A percentile compares a stretch with the other conserved stretches of the same genome.
These are phyloP conservation scores for Parathielavia hyrcaniae DNA, from an alignment of 495 filamentous ascomycete genomes.

Conservation along the genomic window DNA sequence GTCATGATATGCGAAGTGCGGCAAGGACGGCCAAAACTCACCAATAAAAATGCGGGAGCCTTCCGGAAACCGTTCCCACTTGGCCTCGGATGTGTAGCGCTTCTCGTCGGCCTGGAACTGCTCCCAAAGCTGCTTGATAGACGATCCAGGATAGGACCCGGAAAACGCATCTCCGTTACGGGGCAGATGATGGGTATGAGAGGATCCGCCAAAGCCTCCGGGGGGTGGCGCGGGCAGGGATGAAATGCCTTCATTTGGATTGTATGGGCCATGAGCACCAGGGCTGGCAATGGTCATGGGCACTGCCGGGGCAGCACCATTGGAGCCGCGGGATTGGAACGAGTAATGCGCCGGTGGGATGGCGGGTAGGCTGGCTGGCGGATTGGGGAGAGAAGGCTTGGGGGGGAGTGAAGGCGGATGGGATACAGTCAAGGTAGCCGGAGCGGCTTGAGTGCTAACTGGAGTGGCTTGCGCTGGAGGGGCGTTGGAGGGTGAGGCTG, in stretches of 20 bases:
- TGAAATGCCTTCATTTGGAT: conserved; percentile 45
- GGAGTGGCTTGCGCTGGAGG: conserved; percentile 27
- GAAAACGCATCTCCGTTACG: conserved; percentile 6
- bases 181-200: conserved; percentile 42
- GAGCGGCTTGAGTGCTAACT: conserved; percentile 32
- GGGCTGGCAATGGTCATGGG: conserved; percentile 40
- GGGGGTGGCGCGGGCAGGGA: conserved; percentile 56
- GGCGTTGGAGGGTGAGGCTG: conserved; percentile 26
- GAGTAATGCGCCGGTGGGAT: conserved; percentile 32
- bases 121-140: conserved; percentile 64
- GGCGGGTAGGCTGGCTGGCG: conserved; percentile 32
- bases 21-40: conserved; percentile 41
- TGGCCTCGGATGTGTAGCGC: conserved; percentile 30
- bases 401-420: conserved; percentile 48
- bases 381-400: conserved; percentile 40
- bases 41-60: conserved; percentile 88
- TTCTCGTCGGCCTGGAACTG: conserved; percentile 76
- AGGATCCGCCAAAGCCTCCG: conserved; percentile 38
- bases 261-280: conserved; percentile 42
- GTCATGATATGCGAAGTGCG: neutral
- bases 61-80: conserved; percentile 88
- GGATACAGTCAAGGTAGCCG: conserved; percentile 40
- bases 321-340: conserved; percentile 21
- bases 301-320: conserved; percentile 40
- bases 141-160: conserved; percentile 6